Evolutionary conservation across 768 basidiomycete species (phyloP), one percentile per base, ranked within the genome.

Genomic region (Scleroderma citrinum): DNA sequence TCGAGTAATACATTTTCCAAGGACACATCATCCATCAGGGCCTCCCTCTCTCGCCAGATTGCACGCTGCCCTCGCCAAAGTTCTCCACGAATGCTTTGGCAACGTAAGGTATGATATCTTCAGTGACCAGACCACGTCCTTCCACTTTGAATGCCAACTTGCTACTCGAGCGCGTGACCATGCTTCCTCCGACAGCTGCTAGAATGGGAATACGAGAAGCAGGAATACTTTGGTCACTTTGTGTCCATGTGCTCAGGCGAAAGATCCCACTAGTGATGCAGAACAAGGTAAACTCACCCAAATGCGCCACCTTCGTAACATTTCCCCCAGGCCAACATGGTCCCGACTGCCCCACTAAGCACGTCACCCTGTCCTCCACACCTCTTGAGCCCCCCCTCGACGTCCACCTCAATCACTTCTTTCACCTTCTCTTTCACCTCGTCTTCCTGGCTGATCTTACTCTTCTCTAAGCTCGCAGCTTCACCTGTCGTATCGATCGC

Each of bases 281-380:
- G 43, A 14, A 26, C 20, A 29, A n/a, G 19, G 26, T 32, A 17
- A 52, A 62, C 77, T 59, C 59, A 92, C 90, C 85, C 85, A 56
- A 85, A 92, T 1, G 77, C 79, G 14, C 92, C 88, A 38, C 81
- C 81, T 60, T 94, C 92, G 63, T 89, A 98, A 58, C 89, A 92
- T 64, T 87, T 88, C 5, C 88, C 92, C 95, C 96, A 99, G 4
- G 94, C 94, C 57, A 98, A 72, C 64, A 96, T 81, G 2, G 92
- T 81, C 0, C 93, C 96, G 10, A 92, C 85, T 38, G 78, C 75
- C 12, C 96, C 96, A 58, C 85, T 87, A 48, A 98, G 65, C 32
- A 99, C 82, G 67, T 99, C 96, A 0, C 96, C 96, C 64, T 98
- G 96, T 1, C 96, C 96, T 12, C 96, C 95, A 59, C 92, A 94